Percentiles rank a stretch among this genome's conserved stretches.
Evolutionary conservation across 2,329 filamentous ascomycete genomes (phyloP).

Genomic region (Penicillium sclerotiorum): DNA sequence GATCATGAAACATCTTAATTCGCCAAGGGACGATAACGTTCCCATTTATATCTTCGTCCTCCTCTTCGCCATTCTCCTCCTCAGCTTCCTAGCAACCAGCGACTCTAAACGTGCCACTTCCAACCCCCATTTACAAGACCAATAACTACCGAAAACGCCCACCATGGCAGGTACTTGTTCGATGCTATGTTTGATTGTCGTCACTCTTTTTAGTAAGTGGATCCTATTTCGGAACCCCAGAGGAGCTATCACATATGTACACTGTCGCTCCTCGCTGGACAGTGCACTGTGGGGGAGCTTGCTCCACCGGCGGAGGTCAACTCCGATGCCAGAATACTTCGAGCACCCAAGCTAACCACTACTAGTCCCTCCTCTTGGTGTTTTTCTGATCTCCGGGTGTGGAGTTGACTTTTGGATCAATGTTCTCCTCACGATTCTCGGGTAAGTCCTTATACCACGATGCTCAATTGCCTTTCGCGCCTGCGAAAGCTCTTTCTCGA

Average conservation of each 20-base stretch:
- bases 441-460: slow-evolving; percentile 55
- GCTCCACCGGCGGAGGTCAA: not conserved
- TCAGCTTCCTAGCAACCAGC: slow-evolving; percentile 29
- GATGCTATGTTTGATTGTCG: slow-evolving; percentile 47
- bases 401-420: slow-evolving; percentile 68
- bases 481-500: not conserved
- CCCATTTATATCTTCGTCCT: slow-evolving; percentile 33
- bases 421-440: slow-evolving; percentile 66
- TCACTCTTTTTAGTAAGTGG: slow-evolving; percentile 50
- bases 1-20: slow-evolving; percentile 31
- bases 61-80: slow-evolving; percentile 28
- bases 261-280: not conserved
- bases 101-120: slow-evolving; percentile 16
- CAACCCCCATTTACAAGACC: slow-evolving; percentile 4
- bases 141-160: slow-evolving; percentile 4
- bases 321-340: not conserved
- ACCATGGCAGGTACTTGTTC: slow-evolving; percentile 39
- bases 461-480: too few species aligned
- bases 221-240: not conserved
- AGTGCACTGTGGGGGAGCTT: not conserved
- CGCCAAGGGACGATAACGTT: slow-evolving; percentile 27
- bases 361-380: slow-evolving; percentile 67
- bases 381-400: slow-evolving; percentile 66
- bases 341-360: not conserved
- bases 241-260: not conserved